Evolutionary conservation across 2,329 filamentous ascomycete species (phyloP).

Genomic region (Chalaropsis ovoidea): DNA sequence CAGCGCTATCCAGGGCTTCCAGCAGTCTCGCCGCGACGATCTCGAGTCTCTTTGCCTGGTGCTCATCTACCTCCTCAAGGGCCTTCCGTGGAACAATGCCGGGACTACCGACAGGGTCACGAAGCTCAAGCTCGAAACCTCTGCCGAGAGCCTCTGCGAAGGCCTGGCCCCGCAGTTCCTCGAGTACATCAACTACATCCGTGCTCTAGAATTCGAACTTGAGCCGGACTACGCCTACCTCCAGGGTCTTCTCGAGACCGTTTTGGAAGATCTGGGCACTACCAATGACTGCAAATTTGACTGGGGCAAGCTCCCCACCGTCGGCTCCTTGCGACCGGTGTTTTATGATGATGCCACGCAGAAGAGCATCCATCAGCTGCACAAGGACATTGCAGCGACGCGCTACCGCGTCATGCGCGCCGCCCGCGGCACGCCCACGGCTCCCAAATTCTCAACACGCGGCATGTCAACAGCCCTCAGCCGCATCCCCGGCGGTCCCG

Average conservation of each 20-base stretch:
- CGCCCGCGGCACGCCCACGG: constrained; percentile 2
- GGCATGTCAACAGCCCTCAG: neutral
- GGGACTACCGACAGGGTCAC: constrained; percentile 18
- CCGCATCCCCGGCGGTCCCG: constrained; percentile 10
- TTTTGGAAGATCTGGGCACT: constrained; percentile 14
- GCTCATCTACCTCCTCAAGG: constrained; percentile 21
- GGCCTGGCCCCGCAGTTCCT: constrained; percentile 22
- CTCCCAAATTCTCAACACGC: constrained; percentile 11
- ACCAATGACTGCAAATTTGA: constrained; percentile 22
- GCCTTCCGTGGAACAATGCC: constrained; percentile 22
- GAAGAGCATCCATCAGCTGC: constrained; percentile 14
- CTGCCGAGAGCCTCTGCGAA: constrained; percentile 15
- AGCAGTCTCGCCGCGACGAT: constrained; percentile 22
- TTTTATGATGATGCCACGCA: constrained; percentile 18
- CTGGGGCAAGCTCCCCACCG: constrained; percentile 18
- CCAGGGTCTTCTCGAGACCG: constrained; percentile 16
- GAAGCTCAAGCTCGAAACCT: constrained; percentile 20
- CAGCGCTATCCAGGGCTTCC: constrained; percentile 20
- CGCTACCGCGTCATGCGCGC: constrained; percentile 21
- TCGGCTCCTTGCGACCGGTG: constrained; percentile 17
- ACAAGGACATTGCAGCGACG: constrained; percentile 15
- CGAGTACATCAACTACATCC: constrained; percentile 21
- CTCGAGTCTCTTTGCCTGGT: constrained; percentile 20
- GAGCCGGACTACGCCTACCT: constrained; percentile 23
- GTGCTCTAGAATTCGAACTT: constrained; percentile 17